Evolutionary conservation across 2,329 filamentous ascomycete genomes (phyloP).

Genomic region (Stagonosporopsis tanaceti): DNA sequence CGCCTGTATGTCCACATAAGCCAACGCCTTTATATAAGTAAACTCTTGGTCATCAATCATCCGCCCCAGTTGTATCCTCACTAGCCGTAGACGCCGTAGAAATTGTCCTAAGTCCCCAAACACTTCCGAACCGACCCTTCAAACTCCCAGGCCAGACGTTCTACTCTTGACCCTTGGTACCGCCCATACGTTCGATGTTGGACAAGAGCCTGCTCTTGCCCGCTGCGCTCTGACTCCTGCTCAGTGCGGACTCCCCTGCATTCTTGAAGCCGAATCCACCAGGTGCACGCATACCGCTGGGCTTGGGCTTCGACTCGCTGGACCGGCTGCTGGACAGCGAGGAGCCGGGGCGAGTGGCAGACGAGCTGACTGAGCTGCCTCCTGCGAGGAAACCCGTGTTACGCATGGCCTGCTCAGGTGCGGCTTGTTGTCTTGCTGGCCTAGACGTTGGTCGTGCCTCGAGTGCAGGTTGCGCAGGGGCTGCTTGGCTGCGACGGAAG

Average conservation of each 20-base stretch:
- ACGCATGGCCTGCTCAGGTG: constrained; percentile 37
- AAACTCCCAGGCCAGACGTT: constrained; percentile 16
- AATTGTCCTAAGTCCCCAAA: constrained; percentile 10
- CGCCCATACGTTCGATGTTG: constrained; percentile 89
- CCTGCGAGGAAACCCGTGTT: constrained; percentile 45
- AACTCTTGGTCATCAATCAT: constrained; percentile 7
- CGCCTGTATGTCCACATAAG: not conserved
- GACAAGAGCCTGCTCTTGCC: constrained; percentile 77
- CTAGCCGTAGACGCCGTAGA: constrained; percentile 12
- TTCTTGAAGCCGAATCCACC: constrained; percentile 49
- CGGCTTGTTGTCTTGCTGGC: constrained; percentile 23
- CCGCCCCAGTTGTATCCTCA: not conserved
- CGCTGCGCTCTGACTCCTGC: constrained; percentile 43
- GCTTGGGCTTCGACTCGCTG: constrained; percentile 47
- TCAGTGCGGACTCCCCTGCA: constrained; percentile 34
- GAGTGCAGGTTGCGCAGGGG: constrained; percentile 19
- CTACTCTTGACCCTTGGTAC: constrained; percentile 41
- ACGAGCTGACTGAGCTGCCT: constrained; percentile 21
- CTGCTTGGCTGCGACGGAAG: constrained; percentile 62
- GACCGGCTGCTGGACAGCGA: constrained; percentile 37
- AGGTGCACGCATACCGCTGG: constrained; percentile 69
- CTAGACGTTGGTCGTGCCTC: constrained; percentile 21
- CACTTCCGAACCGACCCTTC: constrained; percentile 1
- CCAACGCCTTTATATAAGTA: constrained; percentile 9
- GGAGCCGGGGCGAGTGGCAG: constrained; percentile 35